Evolutionary conservation across 2,329 filamentous ascomycete genomes (phyloP), one percentile per base, ranked within the genome.

Genomic region (Cercospora beticola): DNA sequence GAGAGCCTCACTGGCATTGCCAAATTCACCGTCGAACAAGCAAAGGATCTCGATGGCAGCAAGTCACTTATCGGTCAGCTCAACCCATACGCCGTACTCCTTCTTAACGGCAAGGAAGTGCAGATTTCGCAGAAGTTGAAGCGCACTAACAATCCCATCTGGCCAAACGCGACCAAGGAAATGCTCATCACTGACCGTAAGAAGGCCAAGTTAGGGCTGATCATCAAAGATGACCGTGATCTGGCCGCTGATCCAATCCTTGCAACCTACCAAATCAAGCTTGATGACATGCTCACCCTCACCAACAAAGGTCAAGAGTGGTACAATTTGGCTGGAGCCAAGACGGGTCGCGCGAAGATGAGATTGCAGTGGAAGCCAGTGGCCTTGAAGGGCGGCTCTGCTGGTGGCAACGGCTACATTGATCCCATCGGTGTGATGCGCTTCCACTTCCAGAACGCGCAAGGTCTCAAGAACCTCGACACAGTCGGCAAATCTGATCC

Each of bases 401-500:
- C 89, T 8, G 89, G 89, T 57, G 90, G 92, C 64, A 93, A 92
- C 64, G 92, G 95, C 66, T 99, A 99, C 79, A 86, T 96, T 68
- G 94, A 92, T 1, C 95, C 95, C 0, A 92, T 99, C 72, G 95
- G 95, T 81, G 93, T 99, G 23, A 92, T 98, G 89, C 90, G 95
- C 71, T 85, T 99, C 73, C 94, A 99, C 80, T 94, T 98, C 84
- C 88, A 92, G 82, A 89, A 88, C 76, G 95, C 93, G 31, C 87
- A 86, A 61, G 88, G 94, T 74, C 86, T 99, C 54, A 92, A 93
- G 68, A 99, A 99, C 79, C 86, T 97, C 64, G 95, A 99, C 81
- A 92, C 93, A 2, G 88, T 99, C 80, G 95, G 95, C 81, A 98
- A 98, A 81, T 98, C 95, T 0, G 96, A 99, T 79, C 93, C 95